phyloP scores from a whole-genome alignment of 164 flowering plant species.

The Cinnamomum micranthum region DNA sequence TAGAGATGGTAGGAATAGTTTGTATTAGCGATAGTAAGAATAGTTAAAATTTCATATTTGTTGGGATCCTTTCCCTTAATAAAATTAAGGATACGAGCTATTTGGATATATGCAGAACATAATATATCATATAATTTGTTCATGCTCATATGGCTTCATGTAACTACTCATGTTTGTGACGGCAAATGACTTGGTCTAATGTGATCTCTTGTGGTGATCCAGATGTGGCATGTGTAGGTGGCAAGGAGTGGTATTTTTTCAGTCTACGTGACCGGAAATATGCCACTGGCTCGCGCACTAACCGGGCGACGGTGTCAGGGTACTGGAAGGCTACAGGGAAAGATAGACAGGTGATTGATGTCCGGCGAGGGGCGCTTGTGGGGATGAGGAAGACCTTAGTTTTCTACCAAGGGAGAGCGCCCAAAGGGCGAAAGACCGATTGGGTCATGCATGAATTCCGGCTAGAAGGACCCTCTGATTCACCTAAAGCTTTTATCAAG shows the following conservation, averaged over 20 bases:
- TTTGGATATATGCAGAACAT: too few species aligned
- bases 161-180: too few species aligned
- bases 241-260: slow-evolving; percentile 76
- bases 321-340: slow-evolving; percentile 93
- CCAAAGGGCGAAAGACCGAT: slow-evolving; percentile 61
- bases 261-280: slow-evolving; percentile 66
- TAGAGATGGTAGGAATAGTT: too few species aligned
- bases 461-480: slow-evolving; percentile 51
- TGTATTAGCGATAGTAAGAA: background rate
- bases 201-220: background rate
- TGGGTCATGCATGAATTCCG: slow-evolving; percentile 95
- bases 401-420: slow-evolving; percentile 75
- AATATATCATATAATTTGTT: too few species aligned
- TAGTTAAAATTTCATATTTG: background rate
- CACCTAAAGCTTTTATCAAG: slow-evolving; percentile 46
- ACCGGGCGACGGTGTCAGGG: slow-evolving; percentile 66
- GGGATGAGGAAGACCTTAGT: slow-evolving; percentile 89
- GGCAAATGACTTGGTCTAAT: background rate
- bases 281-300: slow-evolving; percentile 69
- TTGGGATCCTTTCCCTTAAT: too few species aligned
- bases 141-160: too few species aligned
- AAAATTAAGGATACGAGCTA: background rate
- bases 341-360: slow-evolving; percentile 39
- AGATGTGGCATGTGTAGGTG: slow-evolving; percentile 73
- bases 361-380: slow-evolving; percentile 38